Conservation (phyloP, 495 filamentous ascomycete genomes). For the Annulohypoxylon nitens region DNA sequence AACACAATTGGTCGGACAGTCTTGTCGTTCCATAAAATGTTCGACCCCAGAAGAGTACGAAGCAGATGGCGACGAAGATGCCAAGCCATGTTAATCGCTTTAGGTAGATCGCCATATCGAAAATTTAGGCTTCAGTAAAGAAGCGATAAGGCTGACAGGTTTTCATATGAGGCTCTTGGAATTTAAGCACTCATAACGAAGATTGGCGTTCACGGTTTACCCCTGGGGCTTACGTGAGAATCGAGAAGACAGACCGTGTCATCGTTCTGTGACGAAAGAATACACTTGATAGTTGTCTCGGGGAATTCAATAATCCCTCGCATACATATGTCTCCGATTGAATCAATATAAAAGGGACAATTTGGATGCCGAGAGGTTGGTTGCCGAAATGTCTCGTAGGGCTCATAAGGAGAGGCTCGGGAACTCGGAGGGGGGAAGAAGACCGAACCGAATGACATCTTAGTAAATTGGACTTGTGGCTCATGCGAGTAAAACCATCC, state of each 20-base stretch:
- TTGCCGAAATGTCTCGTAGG: neutral
- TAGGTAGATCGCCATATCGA: slow-evolving; percentile 32
- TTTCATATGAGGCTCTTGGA: slow-evolving; percentile 15
- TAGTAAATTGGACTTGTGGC: slow-evolving; percentile 6
- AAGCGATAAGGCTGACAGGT: neutral
- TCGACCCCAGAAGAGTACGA: slow-evolving; percentile 37
- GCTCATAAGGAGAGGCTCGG: slow-evolving; percentile 9
- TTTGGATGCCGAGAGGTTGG: neutral
- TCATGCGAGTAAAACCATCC: slow-evolving; percentile 1
- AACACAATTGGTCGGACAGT: slow-evolving; percentile 32
- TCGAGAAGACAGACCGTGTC: neutral
- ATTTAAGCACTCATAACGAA: slow-evolving; percentile 7
- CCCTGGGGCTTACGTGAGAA: slow-evolving; percentile 34
- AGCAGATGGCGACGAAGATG: slow-evolving; percentile 37
- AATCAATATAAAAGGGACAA: slow-evolving; percentile 22
- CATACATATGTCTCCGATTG: neutral
- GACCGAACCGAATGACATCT: slow-evolving; percentile 16
- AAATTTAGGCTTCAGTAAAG: neutral
- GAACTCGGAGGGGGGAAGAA: slow-evolving; percentile 26
- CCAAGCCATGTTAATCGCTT: slow-evolving; percentile 38
- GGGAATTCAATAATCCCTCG: neutral
- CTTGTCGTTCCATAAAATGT: slow-evolving; percentile 30
- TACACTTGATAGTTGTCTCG: neutral
- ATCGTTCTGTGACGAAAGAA: neutral
- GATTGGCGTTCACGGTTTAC: slow-evolving; percentile 11